phyloP scores from a whole-genome alignment of 2,329 filamentous ascomycete genomes.

The Colletotrichum theobromicola region DNA sequence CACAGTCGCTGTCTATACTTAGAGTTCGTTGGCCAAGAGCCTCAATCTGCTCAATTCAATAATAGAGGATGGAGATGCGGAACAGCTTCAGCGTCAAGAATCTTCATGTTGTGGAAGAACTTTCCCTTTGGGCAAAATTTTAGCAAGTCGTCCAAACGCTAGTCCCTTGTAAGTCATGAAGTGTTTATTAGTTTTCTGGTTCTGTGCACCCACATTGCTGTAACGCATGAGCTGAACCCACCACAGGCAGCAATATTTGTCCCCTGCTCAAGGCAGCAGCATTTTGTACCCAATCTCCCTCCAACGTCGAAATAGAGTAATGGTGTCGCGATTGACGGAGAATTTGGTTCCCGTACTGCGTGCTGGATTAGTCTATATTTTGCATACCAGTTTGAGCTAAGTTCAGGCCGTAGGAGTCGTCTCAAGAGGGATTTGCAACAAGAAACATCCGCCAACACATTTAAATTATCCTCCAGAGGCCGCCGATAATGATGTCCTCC shows the following conservation, averaged over 20 bases:
- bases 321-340: background rate
- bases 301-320: background rate
- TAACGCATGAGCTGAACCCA: background rate
- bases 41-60: background rate
- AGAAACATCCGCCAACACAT: background rate
- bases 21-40: background rate
- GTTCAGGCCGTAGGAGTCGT: background rate
- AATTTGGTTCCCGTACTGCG: background rate
- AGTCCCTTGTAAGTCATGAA: background rate
- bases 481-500: background rate
- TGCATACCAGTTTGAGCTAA: background rate
- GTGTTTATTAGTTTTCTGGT: background rate
- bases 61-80: background rate
- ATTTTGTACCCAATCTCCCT: background rate
- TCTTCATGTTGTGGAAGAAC: background rate
- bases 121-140: background rate
- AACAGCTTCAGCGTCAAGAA: background rate
- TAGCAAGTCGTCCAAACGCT: background rate
- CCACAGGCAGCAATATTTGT: constrained; percentile 11
- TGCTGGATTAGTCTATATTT: background rate
- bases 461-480: background rate
- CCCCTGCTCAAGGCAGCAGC: constrained; percentile 9
- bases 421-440: background rate
- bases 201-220: background rate
- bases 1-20: background rate